phyloP scores from a whole-genome alignment of 169 alveolate species.

The Plasmodium berghei region DNA sequence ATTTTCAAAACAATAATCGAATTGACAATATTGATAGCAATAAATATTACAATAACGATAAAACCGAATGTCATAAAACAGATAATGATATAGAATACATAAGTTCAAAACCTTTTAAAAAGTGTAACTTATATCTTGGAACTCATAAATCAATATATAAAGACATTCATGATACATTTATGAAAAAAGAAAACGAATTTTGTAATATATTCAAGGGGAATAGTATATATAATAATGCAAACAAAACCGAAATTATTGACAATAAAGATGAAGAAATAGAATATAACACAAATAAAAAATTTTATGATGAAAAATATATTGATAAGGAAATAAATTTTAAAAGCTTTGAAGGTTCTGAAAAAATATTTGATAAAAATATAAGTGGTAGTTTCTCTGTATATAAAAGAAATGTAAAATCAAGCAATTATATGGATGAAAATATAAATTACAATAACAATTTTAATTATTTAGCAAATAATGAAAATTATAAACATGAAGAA shows the following conservation, averaged over 20 bases:
- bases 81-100: constrained; percentile 8
- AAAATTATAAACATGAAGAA: not conserved
- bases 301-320: too few relatives aligned
- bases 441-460: constrained; percentile 14
- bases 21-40: not conserved
- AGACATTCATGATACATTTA: constrained; percentile 57
- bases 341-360: too few relatives aligned
- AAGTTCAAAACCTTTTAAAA: constrained; percentile 17
- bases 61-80: not conserved
- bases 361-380: not conserved
- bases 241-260: not conserved
- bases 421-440: constrained; percentile 1
- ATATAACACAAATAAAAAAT: too few relatives aligned
- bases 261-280: not conserved
- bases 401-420: constrained; percentile 26
- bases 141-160: constrained; percentile 42
- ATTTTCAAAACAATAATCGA: too few relatives aligned
- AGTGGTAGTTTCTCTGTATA: constrained; percentile 12
- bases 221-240: not conserved
- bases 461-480: constrained; percentile 15
- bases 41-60: not conserved
- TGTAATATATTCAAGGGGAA: not conserved
- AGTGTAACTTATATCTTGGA: constrained; percentile 48
- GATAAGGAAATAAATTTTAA: too few relatives aligned
- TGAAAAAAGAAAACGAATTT: constrained; percentile 35